Evolutionary conservation across 1,284 basidiomycete species (phyloP), one percentile per base, ranked within the genome.

Genomic region (Crucibulum parvulum): DNA sequence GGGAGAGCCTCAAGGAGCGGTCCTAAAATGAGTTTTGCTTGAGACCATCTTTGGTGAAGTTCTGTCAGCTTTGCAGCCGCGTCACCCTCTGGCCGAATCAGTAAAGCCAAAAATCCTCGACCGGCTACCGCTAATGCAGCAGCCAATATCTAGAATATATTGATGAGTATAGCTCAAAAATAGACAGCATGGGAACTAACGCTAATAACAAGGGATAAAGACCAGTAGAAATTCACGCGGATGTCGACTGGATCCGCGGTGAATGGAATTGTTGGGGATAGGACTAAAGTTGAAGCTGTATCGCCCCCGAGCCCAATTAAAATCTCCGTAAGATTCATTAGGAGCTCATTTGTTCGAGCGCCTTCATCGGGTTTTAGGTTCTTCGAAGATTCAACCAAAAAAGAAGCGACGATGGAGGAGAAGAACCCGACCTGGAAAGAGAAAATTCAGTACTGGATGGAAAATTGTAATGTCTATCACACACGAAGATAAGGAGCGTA

Each of bases 281-380:
- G 31, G 6, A 8, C 13, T 13, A 45, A 34, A 13, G 45, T 37
- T 7, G 41, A 41, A 43, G 58, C 24, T 24, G 34, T 41, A 16
- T 43, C 53, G 13, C 41, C 24, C 37, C 35, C 39, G 10, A 58
- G 34, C 6, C 35, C 13, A 24, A 59, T 24, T 4, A 59, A 5
- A 11, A 59, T 59, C 18, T 59, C 58, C n/a, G 58, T 59, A 7
- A 59, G 37, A 35, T 59, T 59, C n/a, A 45, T 45, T 37, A 59
- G 36, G 36, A 55, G 51, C 38, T 55, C 53, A 47, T 59, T 59
- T 15, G 57, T 59, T 11, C 31, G 35, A 45, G 36, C 37, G 9
- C 36, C 41, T 11, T 37, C 53, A 35, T 59, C 57, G 16, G 57
- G 51, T 31, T 47, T 54, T 24, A 59, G 11, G n/a, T 35, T 47